phyloP scores from a whole-genome alignment of 768 basidiomycete genomes.

The Sarcodon aspratus region DNA sequence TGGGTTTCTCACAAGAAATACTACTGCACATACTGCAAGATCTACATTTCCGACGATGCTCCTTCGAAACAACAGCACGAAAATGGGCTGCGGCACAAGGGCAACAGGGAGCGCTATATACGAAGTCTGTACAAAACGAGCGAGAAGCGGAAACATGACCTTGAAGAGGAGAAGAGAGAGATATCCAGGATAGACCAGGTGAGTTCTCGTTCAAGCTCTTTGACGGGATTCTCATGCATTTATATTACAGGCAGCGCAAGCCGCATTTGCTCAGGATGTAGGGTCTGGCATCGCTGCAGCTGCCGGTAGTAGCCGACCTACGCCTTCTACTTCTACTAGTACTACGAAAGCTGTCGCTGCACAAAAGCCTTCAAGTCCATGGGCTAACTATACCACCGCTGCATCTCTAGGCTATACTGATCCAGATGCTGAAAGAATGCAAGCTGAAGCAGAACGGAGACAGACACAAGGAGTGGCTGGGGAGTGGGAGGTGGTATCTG shows the following conservation, averaged over 20 bases:
- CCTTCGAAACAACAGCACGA: slow-evolving; percentile 90
- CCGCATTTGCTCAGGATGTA: slow-evolving; percentile 70
- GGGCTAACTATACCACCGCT: slow-evolving; percentile 82
- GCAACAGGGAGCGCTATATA: slow-evolving; percentile 87
- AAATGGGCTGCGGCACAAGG: slow-evolving; percentile 87
- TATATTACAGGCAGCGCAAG: slow-evolving; percentile 53
- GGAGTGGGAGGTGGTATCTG: slow-evolving; percentile 59
- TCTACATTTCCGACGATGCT: slow-evolving; percentile 92
- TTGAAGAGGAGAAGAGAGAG: slow-evolving; percentile 78
- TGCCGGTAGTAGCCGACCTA: slow-evolving; percentile 20
- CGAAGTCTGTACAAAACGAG: slow-evolving; percentile 88
- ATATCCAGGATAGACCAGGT: slow-evolving; percentile 83
- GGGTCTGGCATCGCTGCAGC: slow-evolving; percentile 49
- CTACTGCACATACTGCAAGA: slow-evolving; percentile 95
- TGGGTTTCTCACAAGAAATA: slow-evolving; percentile 92
- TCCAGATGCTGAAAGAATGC: slow-evolving; percentile 55
- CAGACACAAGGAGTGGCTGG: slow-evolving; percentile 63
- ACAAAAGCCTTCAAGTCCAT: slow-evolving; percentile 49
- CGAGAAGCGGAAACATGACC: slow-evolving; percentile 76
- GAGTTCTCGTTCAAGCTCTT: slow-evolving; percentile 7
- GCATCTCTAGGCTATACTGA: slow-evolving; percentile 74
- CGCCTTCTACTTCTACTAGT: slow-evolving; percentile 20
- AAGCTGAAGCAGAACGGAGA: slow-evolving; percentile 48
- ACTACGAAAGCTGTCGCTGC: slow-evolving; percentile 23
- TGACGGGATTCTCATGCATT: not conserved